phyloP scores from a whole-genome alignment of 2,329 filamentous ascomycete genomes.

The Bimuria novae-zelandiae region DNA sequence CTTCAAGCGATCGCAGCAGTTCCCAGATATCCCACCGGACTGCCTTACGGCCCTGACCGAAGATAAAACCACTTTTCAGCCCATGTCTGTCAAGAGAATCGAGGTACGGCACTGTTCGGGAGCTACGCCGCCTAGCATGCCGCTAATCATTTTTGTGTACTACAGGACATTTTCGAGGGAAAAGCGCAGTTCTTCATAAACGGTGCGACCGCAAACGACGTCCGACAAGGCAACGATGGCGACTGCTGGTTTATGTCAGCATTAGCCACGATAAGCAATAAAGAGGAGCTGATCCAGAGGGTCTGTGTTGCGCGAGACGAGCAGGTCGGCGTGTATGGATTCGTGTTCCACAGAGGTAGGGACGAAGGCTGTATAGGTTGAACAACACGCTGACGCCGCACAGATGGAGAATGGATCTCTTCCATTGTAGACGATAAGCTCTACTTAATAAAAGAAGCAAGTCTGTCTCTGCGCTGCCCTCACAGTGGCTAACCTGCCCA shows the following conservation, averaged over 20 bases:
- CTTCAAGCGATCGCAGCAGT: slow-evolving; percentile 57
- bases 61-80: slow-evolving; percentile 51
- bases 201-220: slow-evolving; percentile 75
- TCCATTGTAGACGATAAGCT: slow-evolving; percentile 92
- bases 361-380: slow-evolving; percentile 1
- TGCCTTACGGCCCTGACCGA: slow-evolving; percentile 57
- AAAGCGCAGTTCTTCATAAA: slow-evolving; percentile 80
- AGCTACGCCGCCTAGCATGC: slow-evolving; percentile 12
- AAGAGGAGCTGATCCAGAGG: slow-evolving; percentile 70
- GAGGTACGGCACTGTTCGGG: slow-evolving; percentile 42
- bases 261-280: slow-evolving; percentile 75
- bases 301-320: slow-evolving; percentile 76
- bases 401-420: slow-evolving; percentile 87
- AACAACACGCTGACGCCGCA: slow-evolving; percentile 25
- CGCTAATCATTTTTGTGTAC: slow-evolving; percentile 21
- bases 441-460: slow-evolving; percentile 78
- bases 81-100: slow-evolving; percentile 76
- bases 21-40: slow-evolving; percentile 46
- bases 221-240: slow-evolving; percentile 76
- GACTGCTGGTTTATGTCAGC: slow-evolving; percentile 89
- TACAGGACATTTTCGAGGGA: slow-evolving; percentile 76
- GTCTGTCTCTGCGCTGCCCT: too few species aligned
- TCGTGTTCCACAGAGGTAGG: slow-evolving; percentile 74
- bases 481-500: too few species aligned
- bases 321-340: slow-evolving; percentile 79